Percentiles rank a stretch among this genome's conserved stretches.
Evolutionary conservation across 2,329 filamentous ascomycete genomes (phyloP).

Genomic region (Monilinia vaccinii-corymbosi): DNA sequence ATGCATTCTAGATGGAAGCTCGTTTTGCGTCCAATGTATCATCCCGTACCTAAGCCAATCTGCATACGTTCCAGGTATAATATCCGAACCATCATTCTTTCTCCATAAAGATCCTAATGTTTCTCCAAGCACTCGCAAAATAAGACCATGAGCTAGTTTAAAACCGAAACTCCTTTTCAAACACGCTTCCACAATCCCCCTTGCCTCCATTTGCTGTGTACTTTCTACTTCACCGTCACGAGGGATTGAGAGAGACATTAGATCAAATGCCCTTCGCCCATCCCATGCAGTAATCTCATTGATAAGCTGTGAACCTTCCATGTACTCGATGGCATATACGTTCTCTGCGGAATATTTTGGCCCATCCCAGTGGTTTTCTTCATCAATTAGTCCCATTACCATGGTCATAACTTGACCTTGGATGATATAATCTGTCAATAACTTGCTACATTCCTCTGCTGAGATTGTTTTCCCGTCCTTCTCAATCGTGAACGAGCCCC

Average conservation of each 20-base stretch:
- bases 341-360: conserved; percentile 41
- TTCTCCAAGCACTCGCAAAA: conserved; percentile 38
- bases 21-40: conserved; percentile 37
- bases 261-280: conserved; percentile 39
- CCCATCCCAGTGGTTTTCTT: conserved; percentile 43
- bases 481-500: conserved; percentile 21
- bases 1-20: conserved; percentile 31
- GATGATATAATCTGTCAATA: conserved; percentile 48
- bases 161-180: conserved; percentile 43
- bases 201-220: conserved; percentile 38
- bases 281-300: conserved; percentile 44
- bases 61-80: conserved; percentile 42
- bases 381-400: conserved; percentile 43
- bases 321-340: conserved; percentile 42
- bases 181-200: conserved; percentile 42
- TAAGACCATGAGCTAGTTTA: conserved; percentile 47
- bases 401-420: conserved; percentile 45
- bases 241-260: conserved; percentile 38
- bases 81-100: conserved; percentile 39
- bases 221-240: conserved; percentile 33
- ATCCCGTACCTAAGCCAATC: conserved; percentile 45
- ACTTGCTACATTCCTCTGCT: conserved; percentile 33
- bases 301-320: conserved; percentile 42
- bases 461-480: conserved; percentile 30
- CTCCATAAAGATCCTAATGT: conserved; percentile 47